Conservation (phyloP, 139 green algal genomes). For the Asterochloris erici region DNA sequence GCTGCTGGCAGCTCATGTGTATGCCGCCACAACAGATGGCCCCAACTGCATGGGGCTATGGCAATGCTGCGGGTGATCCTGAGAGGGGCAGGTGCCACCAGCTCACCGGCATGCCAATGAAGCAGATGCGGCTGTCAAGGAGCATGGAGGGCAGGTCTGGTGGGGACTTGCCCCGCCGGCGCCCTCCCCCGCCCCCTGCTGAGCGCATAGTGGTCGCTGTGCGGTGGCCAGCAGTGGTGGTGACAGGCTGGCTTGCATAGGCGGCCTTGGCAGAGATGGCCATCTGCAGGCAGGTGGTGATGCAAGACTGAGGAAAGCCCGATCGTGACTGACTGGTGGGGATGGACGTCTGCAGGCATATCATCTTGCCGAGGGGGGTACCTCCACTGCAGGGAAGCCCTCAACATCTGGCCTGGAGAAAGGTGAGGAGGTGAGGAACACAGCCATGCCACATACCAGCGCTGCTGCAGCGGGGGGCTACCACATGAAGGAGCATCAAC, state of each 20-base stretch:
- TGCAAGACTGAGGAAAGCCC: too few species aligned
- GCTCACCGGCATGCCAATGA: slow-evolving; percentile 81
- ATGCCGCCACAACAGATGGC: not conserved
- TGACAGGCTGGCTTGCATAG: too few species aligned
- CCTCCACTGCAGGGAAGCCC: too few species aligned
- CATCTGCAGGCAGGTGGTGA: too few species aligned
- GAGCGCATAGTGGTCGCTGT: too few species aligned
- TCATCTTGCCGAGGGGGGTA: not conserved
- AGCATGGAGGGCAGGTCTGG: slow-evolving; percentile 86
- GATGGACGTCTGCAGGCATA: not conserved
- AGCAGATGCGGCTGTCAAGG: slow-evolving; percentile 82
- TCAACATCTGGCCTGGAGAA: too few species aligned
- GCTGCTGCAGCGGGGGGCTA: not conserved
- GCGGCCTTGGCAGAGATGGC: too few species aligned
- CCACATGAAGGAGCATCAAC: not conserved
- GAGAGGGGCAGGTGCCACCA: not conserved
- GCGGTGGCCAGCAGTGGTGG: too few species aligned
- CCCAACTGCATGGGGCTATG: not conserved
- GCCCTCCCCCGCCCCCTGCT: too few species aligned
- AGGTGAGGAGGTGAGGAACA: too few species aligned
- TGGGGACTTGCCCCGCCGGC: slow-evolving; percentile 36
- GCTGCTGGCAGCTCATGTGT: not conserved
- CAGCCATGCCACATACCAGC: too few species aligned
- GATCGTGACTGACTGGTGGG: too few species aligned
- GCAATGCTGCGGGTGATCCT: not conserved